phyloP scores from a whole-genome alignment of 2,329 filamentous ascomycete species.

The Trichoderma polysporum region DNA sequence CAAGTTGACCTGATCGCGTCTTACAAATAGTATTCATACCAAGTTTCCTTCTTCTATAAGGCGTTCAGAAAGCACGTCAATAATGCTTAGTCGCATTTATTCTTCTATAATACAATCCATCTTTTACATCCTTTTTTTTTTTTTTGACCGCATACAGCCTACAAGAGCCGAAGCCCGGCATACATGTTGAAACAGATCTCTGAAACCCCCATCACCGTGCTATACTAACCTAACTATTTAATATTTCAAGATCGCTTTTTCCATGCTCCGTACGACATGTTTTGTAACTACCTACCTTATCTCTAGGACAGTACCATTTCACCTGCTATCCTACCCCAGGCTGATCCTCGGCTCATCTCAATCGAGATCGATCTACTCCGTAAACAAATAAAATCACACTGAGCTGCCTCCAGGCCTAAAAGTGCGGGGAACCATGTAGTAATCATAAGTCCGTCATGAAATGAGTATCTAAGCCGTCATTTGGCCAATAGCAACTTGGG shows the following conservation, averaged over 20 bases:
- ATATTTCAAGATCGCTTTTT: neutral
- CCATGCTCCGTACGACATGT: neutral
- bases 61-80: neutral
- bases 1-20: neutral
- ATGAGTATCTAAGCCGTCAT: neutral
- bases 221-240: neutral
- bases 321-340: neutral
- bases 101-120: neutral
- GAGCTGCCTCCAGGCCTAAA: neutral
- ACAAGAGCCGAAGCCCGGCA: neutral
- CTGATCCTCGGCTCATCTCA: neutral
- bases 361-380: neutral
- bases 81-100: neutral
- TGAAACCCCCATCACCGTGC: neutral
- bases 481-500: neutral
- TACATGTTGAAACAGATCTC: neutral
- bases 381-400: neutral
- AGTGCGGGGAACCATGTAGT: conserved; percentile 20
- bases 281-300: neutral
- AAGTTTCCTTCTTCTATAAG: no score
- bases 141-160: neutral
- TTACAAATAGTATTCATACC: no score
- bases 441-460: neutral
- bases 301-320: no score
- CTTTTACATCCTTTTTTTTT: no score